These are phyloP conservation scores for Porodaedalea pini DNA, from an alignment of 1,284 basidiomycete species.

Conservation along the genomic window DNA sequence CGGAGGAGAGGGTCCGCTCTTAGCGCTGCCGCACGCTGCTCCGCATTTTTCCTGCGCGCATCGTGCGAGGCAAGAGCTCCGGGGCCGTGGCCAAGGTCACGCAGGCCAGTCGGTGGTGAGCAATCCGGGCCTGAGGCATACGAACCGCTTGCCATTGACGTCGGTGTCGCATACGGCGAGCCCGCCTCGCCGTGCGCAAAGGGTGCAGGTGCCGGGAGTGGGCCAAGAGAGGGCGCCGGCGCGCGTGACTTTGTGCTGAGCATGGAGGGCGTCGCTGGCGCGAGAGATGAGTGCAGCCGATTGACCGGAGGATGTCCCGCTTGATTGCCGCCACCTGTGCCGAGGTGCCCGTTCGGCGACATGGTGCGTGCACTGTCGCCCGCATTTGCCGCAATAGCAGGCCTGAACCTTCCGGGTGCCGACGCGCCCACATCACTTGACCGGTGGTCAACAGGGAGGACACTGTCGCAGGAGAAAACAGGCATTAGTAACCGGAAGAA, in stretches of 20 bases:
- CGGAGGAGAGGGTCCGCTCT: conserved; percentile 58
- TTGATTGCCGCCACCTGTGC: background rate
- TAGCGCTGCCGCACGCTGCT: conserved; percentile 66
- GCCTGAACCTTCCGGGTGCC: background rate
- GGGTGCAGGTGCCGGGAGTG: conserved; percentile 12
- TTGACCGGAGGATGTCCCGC: background rate
- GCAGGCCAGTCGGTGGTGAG: background rate
- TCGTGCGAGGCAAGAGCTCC: conserved; percentile 44
- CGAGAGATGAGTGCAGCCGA: background rate
- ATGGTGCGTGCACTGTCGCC: background rate
- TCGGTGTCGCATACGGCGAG: conserved; percentile 15
- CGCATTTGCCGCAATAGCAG: background rate
- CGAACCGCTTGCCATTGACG: conserved; percentile 7
- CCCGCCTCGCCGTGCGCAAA: background rate
- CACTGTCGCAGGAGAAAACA: background rate
- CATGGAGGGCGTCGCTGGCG: background rate
- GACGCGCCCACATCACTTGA: background rate
- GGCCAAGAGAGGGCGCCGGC: conserved; percentile 9
- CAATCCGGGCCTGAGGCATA: conserved; percentile 4
- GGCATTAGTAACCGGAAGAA: background rate
- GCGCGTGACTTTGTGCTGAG: conserved; percentile 9
- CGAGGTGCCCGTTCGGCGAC: background rate
- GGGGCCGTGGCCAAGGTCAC: background rate
- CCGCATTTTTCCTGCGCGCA: conserved; percentile 65
- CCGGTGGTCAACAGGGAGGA: conserved; percentile 4